A percentile compares a stretch with the other conserved stretches of the same genome.
These are phyloP conservation scores for Babesia ovis DNA, from an alignment of 169 alveolate genomes.

Conservation along the genomic window DNA sequence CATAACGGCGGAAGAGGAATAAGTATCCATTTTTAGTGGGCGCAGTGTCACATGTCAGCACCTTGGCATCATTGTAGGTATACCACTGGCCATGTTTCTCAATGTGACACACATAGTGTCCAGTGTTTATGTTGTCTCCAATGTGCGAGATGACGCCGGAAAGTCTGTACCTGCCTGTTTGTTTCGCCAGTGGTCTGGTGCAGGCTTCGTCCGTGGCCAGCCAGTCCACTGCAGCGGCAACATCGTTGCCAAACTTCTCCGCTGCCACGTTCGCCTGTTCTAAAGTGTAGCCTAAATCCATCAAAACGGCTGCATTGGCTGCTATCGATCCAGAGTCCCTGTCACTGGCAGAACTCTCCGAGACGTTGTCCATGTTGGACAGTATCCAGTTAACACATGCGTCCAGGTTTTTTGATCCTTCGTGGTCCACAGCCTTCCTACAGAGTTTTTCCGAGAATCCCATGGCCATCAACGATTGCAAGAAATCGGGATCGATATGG, in stretches of 20 bases:
- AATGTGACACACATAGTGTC: conserved; percentile 81
- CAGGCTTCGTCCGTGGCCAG: conserved; percentile 3
- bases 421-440: conserved; percentile 12
- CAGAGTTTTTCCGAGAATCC: conserved; percentile 43
- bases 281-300: conserved; percentile 34
- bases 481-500: background rate
- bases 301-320: conserved; percentile 10
- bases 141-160: conserved; percentile 78
- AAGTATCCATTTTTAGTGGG: conserved; percentile 42
- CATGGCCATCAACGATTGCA: conserved; percentile 56
- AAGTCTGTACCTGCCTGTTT: conserved; percentile 60
- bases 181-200: background rate
- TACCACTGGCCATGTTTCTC: conserved; percentile 56
- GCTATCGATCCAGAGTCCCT: conserved; percentile 8
- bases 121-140: conserved; percentile 79
- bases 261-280: conserved; percentile 37
- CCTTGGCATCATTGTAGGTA: conserved; percentile 57
- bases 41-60: conserved; percentile 15
- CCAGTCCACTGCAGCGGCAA: conserved; percentile 42
- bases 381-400: conserved; percentile 71
- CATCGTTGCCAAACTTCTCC: conserved; percentile 26
- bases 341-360: conserved; percentile 4
- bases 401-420: conserved; percentile 54
- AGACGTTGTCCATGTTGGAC: conserved; percentile 44
- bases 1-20: conserved; percentile 28